Base-by-base conservation (phyloP, 192 early-diverging fungal genomes). In the Coemansia sp. region DNA sequence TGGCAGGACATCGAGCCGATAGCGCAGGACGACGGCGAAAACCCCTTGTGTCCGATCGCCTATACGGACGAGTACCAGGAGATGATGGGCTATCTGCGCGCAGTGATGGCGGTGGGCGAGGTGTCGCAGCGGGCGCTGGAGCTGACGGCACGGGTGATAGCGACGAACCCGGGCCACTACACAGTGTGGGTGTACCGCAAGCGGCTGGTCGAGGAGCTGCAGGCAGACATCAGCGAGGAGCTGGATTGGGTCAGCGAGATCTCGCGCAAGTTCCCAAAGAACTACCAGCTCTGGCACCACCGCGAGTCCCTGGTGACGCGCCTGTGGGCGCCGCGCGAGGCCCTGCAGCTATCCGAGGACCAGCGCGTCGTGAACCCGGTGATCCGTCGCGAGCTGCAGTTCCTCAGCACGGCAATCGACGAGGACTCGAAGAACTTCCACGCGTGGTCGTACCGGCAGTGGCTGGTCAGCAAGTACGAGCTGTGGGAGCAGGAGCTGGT, bases 361-460 rank as follows among this genome's bases (percentile, higher is more conserved):
- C 62, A 83, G 50, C 58, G 51, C 12, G 12, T 74, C 7, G 50
- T 19, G 5, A 49, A 62, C 32, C 74, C 82, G 24, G 67, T 83
- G 9, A 63, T 69, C 35, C 80, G 86, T 18, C 53, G 66, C 1
- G 98, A 99, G 72, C 63, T 92, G 27, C 64, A 69, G 9, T 95
- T 92, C 50, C 81, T 96, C 38, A 83, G 87, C 30, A 29, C 54
- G 1, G 71, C 90, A 18, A 67, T 99, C 23, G 84, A 81, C 23
- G 73, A 81, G 7, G 98, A 98, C 46, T 84, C 92, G 19, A 99
- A 99, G 71, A 99, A 99, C 73, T 99, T 98, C 68, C 98, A 99
- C 74, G 92, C 91, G 0, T 99, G 98, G 98, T 85, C 88, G 2
- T 98, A 99, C 69, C 86, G 95, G 38, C 96, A 99, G 73, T 98